These are phyloP conservation scores for Hemisphaericaspora xylofermentans DNA, from an alignment of 1,139 yeast genomes.

Conservation along the genomic window DNA sequence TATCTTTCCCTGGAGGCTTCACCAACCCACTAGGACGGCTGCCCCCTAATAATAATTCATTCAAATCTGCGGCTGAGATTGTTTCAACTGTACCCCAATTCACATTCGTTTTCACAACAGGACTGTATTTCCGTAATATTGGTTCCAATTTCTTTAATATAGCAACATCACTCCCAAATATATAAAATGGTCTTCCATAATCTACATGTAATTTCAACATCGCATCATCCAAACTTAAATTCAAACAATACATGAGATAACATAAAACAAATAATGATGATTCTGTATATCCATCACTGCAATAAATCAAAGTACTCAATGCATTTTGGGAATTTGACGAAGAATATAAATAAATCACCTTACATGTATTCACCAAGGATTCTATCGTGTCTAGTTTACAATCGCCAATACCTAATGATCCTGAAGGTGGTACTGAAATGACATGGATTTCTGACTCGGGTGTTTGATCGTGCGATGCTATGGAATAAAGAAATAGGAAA, in stretches of 20 bases:
- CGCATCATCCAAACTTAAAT: slow-evolving; percentile 53
- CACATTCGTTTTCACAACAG: slow-evolving; percentile 24
- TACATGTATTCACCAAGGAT: slow-evolving; percentile 63
- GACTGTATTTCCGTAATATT: slow-evolving; percentile 56
- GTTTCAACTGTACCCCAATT: slow-evolving; percentile 29
- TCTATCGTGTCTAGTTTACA: slow-evolving; percentile 55
- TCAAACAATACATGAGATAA: slow-evolving; percentile 66
- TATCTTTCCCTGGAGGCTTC: slow-evolving; percentile 4
- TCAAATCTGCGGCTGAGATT: slow-evolving; percentile 32
- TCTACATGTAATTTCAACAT: slow-evolving; percentile 58
- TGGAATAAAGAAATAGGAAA: slow-evolving; percentile 33
- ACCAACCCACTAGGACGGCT: slow-evolving; percentile 4
- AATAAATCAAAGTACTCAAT: slow-evolving; percentile 53
- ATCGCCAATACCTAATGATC: slow-evolving; percentile 74
- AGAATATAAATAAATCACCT: slow-evolving; percentile 48
- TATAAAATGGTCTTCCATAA: slow-evolving; percentile 76
- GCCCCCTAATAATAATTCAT: slow-evolving; percentile 30
- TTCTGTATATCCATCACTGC: slow-evolving; percentile 93
- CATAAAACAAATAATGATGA: slow-evolving; percentile 73
- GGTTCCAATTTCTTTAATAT: slow-evolving; percentile 65
- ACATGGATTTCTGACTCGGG: slow-evolving; percentile 31
- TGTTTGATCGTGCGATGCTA: slow-evolving; percentile 23
- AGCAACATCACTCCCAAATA: slow-evolving; percentile 73
- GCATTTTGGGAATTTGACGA: slow-evolving; percentile 26
- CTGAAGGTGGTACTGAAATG: slow-evolving; percentile 80